Evolutionary conservation across 176 grass and related monocot species (phyloP).

Genomic region (Aegilops sharonensis): DNA sequence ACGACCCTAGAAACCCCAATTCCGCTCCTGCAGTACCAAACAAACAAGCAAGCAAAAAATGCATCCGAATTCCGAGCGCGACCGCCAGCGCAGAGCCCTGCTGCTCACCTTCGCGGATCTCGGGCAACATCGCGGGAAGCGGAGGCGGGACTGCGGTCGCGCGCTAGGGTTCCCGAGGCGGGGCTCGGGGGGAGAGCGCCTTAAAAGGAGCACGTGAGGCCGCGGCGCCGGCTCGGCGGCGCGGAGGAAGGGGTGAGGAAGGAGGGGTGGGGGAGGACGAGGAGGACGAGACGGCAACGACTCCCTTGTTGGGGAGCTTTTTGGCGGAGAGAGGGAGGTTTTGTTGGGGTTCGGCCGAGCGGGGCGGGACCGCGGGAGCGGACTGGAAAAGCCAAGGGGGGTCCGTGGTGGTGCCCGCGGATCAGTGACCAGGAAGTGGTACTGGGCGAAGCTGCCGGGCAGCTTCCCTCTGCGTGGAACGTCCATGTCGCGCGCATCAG

Average conservation of each 20-base stretch:
- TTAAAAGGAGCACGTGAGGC: conserved; percentile 20
- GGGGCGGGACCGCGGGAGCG: neutral
- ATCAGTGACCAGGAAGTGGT: neutral
- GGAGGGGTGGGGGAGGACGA: conserved; percentile 6
- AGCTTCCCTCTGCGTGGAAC: conserved; percentile 11
- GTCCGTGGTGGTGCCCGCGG: neutral
- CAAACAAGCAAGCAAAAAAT: no score
- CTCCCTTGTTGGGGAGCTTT: conserved; percentile 24
- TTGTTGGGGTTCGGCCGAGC: conserved; percentile 34
- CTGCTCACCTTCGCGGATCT: conserved; percentile 54
- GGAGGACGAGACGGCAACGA: conserved; percentile 46
- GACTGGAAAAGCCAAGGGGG: neutral
- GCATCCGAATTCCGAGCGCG: neutral
- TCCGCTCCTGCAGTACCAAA: neutral
- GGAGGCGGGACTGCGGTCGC: neutral
- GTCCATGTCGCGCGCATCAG: conserved; percentile 23
- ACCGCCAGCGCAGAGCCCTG: neutral
- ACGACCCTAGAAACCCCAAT: neutral
- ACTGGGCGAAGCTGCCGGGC: neutral
- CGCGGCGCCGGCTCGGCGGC: neutral
- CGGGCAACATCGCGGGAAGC: conserved; percentile 44
- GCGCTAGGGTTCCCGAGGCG: conserved; percentile 18
- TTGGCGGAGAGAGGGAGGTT: neutral
- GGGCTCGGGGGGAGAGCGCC: conserved; percentile 32
- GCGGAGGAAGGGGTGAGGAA: conserved; percentile 55